phyloP scores from a whole-genome alignment of 164 flowering plant species.

The Platanus orientalis region DNA sequence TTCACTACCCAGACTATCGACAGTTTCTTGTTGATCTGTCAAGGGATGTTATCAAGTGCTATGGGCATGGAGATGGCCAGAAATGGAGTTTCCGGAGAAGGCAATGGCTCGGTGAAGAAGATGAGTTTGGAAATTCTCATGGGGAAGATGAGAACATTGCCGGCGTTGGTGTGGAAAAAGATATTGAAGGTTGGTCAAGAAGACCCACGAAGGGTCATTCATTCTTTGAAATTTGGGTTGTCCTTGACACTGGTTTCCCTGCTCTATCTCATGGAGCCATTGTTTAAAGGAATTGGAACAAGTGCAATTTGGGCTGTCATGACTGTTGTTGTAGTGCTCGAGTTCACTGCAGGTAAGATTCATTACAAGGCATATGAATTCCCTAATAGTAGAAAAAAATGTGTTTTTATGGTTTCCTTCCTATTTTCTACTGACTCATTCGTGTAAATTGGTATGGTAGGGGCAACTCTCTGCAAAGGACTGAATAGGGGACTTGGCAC shows the following conservation, averaged over 20 bases:
- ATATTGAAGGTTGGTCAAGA: slow-evolving; percentile 58
- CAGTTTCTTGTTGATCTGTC: not conserved
- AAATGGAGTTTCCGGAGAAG: slow-evolving; percentile 1
- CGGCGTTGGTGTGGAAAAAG: slow-evolving; percentile 19
- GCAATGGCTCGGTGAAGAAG: not conserved
- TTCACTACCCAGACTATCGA: no score
- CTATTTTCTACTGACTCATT: not conserved
- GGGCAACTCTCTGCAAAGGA: slow-evolving; percentile 91
- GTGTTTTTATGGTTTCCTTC: not conserved
- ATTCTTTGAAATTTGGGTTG: slow-evolving; percentile 79
- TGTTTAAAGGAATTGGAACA: slow-evolving; percentile 68
- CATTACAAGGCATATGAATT: not conserved
- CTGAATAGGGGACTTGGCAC: slow-evolving; percentile 91
- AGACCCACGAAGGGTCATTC: slow-evolving; percentile 70
- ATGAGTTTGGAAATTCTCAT: not conserved
- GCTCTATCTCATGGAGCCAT: slow-evolving; percentile 70
- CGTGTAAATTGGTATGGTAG: slow-evolving; percentile 20
- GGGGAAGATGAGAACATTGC: slow-evolving; percentile 26
- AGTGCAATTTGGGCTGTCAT: slow-evolving; percentile 95
- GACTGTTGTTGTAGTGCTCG: slow-evolving; percentile 96
- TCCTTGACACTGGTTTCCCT: slow-evolving; percentile 74
- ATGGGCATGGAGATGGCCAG: slow-evolving; percentile 12
- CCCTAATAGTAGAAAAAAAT: not conserved
- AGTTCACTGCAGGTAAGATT: slow-evolving; percentile 80
- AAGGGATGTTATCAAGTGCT: not conserved